Percentiles rank a stretch among this genome's conserved stretches.
These are phyloP conservation scores for Silene vulgaris DNA, from an alignment of 179 eudicot genomes.

Conservation along the genomic window DNA sequence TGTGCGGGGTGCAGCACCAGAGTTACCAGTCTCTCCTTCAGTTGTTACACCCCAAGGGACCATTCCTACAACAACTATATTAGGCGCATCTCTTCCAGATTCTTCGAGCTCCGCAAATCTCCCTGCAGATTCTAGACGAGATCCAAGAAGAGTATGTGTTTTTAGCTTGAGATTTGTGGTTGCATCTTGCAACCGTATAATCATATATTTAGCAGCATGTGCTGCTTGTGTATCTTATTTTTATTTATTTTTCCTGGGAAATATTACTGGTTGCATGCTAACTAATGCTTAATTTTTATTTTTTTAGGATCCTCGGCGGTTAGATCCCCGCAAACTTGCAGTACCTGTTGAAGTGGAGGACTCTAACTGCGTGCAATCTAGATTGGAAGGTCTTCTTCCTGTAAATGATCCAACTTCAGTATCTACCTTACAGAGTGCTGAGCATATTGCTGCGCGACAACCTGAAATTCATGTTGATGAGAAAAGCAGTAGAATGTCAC, in stretches of 20 bases:
- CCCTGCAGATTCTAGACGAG: conserved; percentile 73
- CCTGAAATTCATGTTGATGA: conserved; percentile 31
- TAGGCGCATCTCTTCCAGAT: conserved; percentile 48
- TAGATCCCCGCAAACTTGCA: conserved; percentile 68
- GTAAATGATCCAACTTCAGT: conserved; percentile 25
- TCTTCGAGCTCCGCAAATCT: conserved; percentile 37
- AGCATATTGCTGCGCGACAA: conserved; percentile 31
- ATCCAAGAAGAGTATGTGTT: conserved; percentile 82
- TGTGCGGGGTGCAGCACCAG: conserved; percentile 36
- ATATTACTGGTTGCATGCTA: background rate
- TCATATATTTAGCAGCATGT: background rate
- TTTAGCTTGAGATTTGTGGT: conserved; percentile 14
- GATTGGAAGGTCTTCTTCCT: conserved; percentile 34
- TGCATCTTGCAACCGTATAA: conserved; percentile 10
- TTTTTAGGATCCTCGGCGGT: conserved; percentile 92
- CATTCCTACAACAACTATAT: conserved; percentile 24
- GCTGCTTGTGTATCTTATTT: background rate
- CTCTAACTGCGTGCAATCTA: conserved; percentile 31
- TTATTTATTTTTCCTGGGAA: conserved; percentile 1
- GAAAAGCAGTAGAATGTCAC: conserved; percentile 21
- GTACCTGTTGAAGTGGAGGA: conserved; percentile 58
- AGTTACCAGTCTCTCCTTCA: conserved; percentile 34
- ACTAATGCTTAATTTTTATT: conserved; percentile 2
- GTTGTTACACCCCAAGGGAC: conserved; percentile 31
- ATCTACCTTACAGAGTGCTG: conserved; percentile 32